Percentiles rank a stretch among this genome's conserved stretches.
phyloP scores from a whole-genome alignment of 2,329 filamentous ascomycete species.

The Neofusicoccum sp. region DNA sequence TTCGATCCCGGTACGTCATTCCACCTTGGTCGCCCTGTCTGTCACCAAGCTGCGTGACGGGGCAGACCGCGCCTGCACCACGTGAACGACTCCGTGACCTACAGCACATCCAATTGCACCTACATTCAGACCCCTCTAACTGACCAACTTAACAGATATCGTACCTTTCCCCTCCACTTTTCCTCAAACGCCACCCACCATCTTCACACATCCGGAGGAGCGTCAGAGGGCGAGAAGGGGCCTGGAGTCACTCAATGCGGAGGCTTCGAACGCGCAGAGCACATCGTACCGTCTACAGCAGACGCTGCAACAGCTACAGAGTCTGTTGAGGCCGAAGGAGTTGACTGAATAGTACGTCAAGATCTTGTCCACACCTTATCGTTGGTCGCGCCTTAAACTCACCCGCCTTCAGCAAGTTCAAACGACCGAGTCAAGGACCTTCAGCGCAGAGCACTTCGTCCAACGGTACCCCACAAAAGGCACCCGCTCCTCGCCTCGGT shows the following conservation, averaged over 20 bases:
- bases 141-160: slow-evolving; percentile 39
- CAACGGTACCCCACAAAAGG: not conserved
- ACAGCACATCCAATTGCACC: slow-evolving; percentile 20
- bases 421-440: slow-evolving; percentile 33
- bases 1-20: slow-evolving; percentile 66
- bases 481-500: slow-evolving; percentile 37
- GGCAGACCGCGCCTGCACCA: not conserved
- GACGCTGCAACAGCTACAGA: slow-evolving; percentile 70
- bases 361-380: not conserved
- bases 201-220: slow-evolving; percentile 42
- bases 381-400: not conserved
- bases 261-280: slow-evolving; percentile 59
- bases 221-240: slow-evolving; percentile 51
- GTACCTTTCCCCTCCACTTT: slow-evolving; percentile 46
- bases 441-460: not conserved
- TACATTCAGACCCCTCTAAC: slow-evolving; percentile 19
- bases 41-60: not conserved
- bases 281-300: slow-evolving; percentile 67
- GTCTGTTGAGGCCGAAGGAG: slow-evolving; percentile 69
- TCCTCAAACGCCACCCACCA: slow-evolving; percentile 39
- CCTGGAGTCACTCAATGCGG: slow-evolving; percentile 68
- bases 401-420: slow-evolving; percentile 5
- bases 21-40: not conserved
- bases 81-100: not conserved
- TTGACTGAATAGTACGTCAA: slow-evolving; percentile 63